phyloP scores from a whole-genome alignment of 192 early-diverging fungal species.

The Chytriomyces sp. region DNA sequence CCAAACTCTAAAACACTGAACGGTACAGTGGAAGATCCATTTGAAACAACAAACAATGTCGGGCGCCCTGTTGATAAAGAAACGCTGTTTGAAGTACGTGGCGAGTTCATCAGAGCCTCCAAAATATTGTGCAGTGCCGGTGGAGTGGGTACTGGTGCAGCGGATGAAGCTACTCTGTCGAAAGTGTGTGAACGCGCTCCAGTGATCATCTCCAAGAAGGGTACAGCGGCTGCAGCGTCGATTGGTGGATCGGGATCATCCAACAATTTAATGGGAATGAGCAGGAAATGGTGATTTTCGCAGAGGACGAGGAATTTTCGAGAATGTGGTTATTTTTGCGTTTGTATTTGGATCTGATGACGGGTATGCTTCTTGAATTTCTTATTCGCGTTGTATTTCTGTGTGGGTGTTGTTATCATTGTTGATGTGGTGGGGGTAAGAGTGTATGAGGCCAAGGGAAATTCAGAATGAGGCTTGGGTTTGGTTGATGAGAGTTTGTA shows the following conservation, averaged over 20 bases:
- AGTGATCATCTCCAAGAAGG: slow-evolving; percentile 32
- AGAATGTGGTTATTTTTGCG: neutral
- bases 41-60: slow-evolving; percentile 40
- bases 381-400: slow-evolving; percentile 4
- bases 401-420: neutral
- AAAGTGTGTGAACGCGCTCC: slow-evolving; percentile 36
- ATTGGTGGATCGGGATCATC: neutral
- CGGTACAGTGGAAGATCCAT: slow-evolving; percentile 43
- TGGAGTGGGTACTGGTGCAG: slow-evolving; percentile 6
- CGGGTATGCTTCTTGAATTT: neutral
- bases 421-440: neutral
- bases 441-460: too few relatives aligned
- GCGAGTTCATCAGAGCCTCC: slow-evolving; percentile 43
- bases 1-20: too few relatives aligned
- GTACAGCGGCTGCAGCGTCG: neutral
- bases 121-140: slow-evolving; percentile 31
- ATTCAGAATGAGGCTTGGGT: too few relatives aligned
- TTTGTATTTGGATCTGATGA: neutral
- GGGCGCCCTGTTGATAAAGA: slow-evolving; percentile 45
- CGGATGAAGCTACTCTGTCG: slow-evolving; percentile 17
- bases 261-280: slow-evolving; percentile 8
- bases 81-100: slow-evolving; percentile 41
- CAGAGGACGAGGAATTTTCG: too few relatives aligned
- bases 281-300: neutral
- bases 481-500: too few relatives aligned